Evolutionary conservation across 75 land plant species (phyloP).

Genomic region (Pinus albicaulis): DNA sequence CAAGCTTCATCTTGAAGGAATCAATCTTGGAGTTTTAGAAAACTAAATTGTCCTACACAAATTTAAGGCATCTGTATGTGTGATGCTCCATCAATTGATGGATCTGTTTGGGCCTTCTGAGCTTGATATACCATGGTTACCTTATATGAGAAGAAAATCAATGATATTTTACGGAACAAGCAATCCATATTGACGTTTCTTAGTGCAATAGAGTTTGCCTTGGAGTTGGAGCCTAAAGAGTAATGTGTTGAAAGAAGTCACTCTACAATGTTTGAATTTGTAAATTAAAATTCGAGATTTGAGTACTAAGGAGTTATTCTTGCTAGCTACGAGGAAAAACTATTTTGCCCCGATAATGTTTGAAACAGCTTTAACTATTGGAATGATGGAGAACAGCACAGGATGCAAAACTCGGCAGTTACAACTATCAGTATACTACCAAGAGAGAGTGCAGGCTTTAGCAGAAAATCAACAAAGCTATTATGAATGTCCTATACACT

Average conservation of each 20-base stretch:
- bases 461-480: neutral
- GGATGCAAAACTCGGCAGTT: neutral
- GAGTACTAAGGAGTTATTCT: neutral
- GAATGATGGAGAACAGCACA: neutral
- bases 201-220: neutral
- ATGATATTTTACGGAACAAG: neutral
- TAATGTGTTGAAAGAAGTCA: no score
- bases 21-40: no score
- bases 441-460: no score
- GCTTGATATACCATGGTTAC: neutral
- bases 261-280: no score
- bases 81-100: neutral
- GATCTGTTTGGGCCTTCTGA: neutral
- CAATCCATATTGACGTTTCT: neutral
- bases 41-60: no score
- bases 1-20: neutral
- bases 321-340: neutral
- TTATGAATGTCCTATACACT: neutral
- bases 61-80: neutral
- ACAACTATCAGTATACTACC: neutral
- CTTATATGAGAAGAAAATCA: neutral
- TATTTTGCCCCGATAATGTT: neutral
- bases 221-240: neutral
- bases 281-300: no score
- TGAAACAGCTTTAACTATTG: neutral